Evolutionary conservation across 768 basidiomycete species (phyloP).

Genomic region (Kwoniella mangroviensis): DNA sequence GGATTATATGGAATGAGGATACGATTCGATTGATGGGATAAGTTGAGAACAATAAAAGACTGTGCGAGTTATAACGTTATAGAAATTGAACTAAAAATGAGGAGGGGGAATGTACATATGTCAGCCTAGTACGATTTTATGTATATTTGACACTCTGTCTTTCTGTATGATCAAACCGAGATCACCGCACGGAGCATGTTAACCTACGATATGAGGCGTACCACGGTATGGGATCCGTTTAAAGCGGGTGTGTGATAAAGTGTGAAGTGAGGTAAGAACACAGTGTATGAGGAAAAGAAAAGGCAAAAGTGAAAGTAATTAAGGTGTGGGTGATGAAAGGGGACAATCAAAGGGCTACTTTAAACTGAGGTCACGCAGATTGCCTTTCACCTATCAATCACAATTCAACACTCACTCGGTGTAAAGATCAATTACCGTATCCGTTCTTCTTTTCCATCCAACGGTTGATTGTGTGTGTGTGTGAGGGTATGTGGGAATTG

Average conservation of each 20-base stretch:
- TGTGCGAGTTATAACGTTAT: not conserved
- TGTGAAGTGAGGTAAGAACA: not conserved
- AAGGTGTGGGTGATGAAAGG: not conserved
- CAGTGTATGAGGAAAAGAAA: not conserved
- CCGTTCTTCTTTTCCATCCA: not conserved
- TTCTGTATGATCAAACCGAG: not conserved
- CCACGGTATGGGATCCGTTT: not conserved
- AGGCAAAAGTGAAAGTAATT: not conserved
- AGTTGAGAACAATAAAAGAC: not conserved
- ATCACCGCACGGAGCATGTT: not conserved
- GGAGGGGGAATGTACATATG: not conserved
- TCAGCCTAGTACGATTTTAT: not conserved
- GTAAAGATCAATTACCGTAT: not conserved
- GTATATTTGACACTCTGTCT: not conserved
- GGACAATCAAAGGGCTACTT: not conserved
- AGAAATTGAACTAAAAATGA: not conserved
- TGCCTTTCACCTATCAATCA: not conserved
- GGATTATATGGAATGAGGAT: not conserved
- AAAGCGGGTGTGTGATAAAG: not conserved
- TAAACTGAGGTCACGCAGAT: not conserved
- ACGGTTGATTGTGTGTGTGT: not conserved
- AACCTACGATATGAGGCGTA: not conserved
- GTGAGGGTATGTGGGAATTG: not conserved
- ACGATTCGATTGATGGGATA: not conserved
- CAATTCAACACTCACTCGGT: not conserved